These are phyloP conservation scores for Anthracocystis panici-leucophaei DNA, from an alignment of 1,284 basidiomycete species.

Conservation along the genomic window DNA sequence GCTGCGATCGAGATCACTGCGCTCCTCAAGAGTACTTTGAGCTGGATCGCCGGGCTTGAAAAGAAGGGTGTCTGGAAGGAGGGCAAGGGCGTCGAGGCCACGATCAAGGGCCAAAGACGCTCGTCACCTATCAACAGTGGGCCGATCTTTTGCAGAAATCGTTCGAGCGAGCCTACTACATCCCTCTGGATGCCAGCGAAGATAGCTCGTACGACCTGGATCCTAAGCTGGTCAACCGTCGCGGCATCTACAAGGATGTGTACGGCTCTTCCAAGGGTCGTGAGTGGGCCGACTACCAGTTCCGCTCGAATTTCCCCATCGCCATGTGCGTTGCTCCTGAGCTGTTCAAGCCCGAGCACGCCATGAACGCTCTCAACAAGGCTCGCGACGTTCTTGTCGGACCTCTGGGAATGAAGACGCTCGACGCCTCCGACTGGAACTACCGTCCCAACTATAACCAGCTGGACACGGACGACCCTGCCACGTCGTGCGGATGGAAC, in stretches of 20 bases:
- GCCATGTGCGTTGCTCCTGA: slow-evolving; percentile 98
- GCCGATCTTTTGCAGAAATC: slow-evolving; percentile 82
- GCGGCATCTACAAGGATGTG: slow-evolving; percentile 99
- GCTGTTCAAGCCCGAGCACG: slow-evolving; percentile 85
- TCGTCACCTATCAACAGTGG: slow-evolving; percentile 93
- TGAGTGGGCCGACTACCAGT: slow-evolving; percentile 96
- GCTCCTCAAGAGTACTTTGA: slow-evolving; percentile 88
- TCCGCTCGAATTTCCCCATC: slow-evolving; percentile 82
- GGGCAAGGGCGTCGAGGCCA: slow-evolving; percentile 81
- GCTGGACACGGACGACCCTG: slow-evolving; percentile 49
- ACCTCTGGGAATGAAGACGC: slow-evolving; percentile 62
- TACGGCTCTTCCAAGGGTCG: slow-evolving; percentile 73
- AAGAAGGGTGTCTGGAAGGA: slow-evolving; percentile 80
- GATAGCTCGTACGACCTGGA: slow-evolving; percentile 82
- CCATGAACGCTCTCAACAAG: slow-evolving; percentile 74
- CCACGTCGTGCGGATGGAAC: slow-evolving; percentile 57
- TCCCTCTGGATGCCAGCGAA: slow-evolving; percentile 82
- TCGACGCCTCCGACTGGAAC: slow-evolving; percentile 63
- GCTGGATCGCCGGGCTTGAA: slow-evolving; percentile 84
- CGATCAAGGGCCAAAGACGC: slow-evolving; percentile 77
- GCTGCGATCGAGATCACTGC: slow-evolving; percentile 96
- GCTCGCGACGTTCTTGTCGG: slow-evolving; percentile 56
- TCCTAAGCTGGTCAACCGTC: slow-evolving; percentile 81
- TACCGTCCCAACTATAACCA: slow-evolving; percentile 65
- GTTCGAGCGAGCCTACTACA: slow-evolving; percentile 91